These are phyloP conservation scores for Aplosporella prunicola DNA, from an alignment of 2,329 filamentous ascomycete genomes.

Conservation along the genomic window DNA sequence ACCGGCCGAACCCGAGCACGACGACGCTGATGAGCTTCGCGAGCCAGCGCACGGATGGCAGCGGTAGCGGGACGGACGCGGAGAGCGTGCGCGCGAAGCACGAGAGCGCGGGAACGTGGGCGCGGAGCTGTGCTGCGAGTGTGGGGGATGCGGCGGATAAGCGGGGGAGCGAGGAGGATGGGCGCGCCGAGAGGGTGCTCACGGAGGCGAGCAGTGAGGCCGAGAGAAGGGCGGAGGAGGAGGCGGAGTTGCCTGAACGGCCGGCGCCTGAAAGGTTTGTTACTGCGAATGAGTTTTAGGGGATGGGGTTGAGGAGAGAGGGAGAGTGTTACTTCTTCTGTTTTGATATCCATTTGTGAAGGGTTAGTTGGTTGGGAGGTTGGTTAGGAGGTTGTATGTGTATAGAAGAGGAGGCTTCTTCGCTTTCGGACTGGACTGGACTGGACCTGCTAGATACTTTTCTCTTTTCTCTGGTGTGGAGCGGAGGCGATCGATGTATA, in stretches of 20 bases:
- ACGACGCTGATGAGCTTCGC: slow-evolving; percentile 6
- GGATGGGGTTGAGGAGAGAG: no score
- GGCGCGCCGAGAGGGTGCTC: not conserved
- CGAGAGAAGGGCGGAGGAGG: slow-evolving; percentile 10
- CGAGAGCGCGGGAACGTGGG: no score
- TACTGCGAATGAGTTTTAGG: slow-evolving; percentile 36
- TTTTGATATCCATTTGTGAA: no score
- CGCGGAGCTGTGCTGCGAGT: no score
- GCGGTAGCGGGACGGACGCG: not conserved
- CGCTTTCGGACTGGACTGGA: no score
- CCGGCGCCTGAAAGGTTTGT: slow-evolving; percentile 44
- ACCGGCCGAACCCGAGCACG: slow-evolving; percentile 8
- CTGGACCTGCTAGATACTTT: no score
- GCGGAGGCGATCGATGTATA: no score
- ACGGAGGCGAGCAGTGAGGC: not conserved
- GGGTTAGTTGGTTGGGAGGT: no score
- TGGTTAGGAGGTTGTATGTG: no score
- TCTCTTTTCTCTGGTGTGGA: no score
- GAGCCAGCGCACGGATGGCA: slow-evolving; percentile 1
- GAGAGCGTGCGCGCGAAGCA: not conserved
- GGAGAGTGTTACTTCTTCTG: no score
- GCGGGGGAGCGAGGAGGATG: not conserved
- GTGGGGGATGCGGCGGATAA: not conserved
- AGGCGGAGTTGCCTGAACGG: slow-evolving; percentile 15
- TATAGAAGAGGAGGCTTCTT: no score